Conservation (phyloP, 495 filamentous ascomycete genomes). For the Hypoxylon trugodes region DNA sequence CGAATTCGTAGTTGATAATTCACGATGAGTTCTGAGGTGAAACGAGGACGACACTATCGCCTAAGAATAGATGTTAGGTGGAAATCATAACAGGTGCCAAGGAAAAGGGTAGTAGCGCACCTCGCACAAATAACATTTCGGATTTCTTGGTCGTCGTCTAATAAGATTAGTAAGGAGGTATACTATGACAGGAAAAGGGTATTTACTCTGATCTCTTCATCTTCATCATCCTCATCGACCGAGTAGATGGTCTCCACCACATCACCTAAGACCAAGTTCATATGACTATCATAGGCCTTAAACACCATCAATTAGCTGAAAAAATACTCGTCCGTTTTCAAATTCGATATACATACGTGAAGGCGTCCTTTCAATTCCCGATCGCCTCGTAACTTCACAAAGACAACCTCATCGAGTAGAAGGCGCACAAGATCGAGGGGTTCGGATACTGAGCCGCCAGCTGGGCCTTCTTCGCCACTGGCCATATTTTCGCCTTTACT, state of each 20-base stretch:
- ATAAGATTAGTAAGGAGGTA: slow-evolving; percentile 11
- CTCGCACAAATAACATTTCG: slow-evolving; percentile 99
- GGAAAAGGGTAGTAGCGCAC: slow-evolving; percentile 56
- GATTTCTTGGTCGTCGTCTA: slow-evolving; percentile 95
- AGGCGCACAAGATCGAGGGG: slow-evolving; percentile 95
- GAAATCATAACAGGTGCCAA: background rate
- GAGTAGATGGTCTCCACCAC: slow-evolving; percentile 97
- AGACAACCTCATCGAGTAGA: slow-evolving; percentile 92
- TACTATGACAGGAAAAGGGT: background rate
- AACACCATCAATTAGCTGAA: slow-evolving; percentile 12
- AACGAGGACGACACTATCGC: slow-evolving; percentile 96
- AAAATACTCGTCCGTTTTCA: background rate
- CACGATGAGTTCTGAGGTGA: slow-evolving; percentile 69
- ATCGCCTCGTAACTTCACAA: slow-evolving; percentile 95
- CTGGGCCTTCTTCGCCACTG: slow-evolving; percentile 71
- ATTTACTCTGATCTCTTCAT: slow-evolving; percentile 55
- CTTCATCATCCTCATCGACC: slow-evolving; percentile 89
- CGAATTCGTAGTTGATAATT: background rate
- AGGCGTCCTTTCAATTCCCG: slow-evolving; percentile 93
- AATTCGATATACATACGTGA: slow-evolving; percentile 69
- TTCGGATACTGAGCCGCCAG: slow-evolving; percentile 70
- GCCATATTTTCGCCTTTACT: too few relatives aligned
- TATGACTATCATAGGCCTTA: slow-evolving; percentile 97
- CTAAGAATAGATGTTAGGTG: slow-evolving; percentile 58
- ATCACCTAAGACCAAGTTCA: slow-evolving; percentile 97